phyloP scores from a whole-genome alignment of 768 basidiomycete genomes.

The Hemileccinum rubropunctum region DNA sequence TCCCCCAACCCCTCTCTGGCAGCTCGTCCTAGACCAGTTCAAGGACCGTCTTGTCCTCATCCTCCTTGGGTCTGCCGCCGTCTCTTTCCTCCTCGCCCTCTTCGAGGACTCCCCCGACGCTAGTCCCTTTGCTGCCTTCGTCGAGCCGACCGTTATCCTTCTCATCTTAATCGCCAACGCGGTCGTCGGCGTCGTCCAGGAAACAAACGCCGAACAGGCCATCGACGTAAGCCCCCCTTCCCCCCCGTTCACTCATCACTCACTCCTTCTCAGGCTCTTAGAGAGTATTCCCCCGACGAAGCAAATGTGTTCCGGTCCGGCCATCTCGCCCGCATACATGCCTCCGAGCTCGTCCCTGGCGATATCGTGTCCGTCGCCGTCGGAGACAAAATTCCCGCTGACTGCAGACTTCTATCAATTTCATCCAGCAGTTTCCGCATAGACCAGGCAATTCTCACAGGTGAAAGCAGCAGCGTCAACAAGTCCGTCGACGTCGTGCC shows the following conservation, averaged over 20 bases:
- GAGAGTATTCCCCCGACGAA: conserved; percentile 96
- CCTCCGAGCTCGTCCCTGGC: conserved; percentile 89
- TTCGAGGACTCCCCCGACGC: conserved; percentile 75
- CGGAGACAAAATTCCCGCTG: conserved; percentile 94
- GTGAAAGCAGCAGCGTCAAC: conserved; percentile 87
- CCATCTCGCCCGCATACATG: conserved; percentile 68
- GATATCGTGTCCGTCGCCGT: conserved; percentile 90
- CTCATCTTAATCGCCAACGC: conserved; percentile 96
- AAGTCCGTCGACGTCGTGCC: conserved; percentile 69
- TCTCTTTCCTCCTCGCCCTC: conserved; percentile 90
- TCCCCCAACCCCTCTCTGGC: conserved; percentile 86
- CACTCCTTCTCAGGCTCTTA: conserved; percentile 65
- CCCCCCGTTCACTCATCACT: not conserved
- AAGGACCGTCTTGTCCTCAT: conserved; percentile 98
- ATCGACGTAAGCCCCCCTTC: conserved; percentile 74
- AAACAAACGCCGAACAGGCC: conserved; percentile 93
- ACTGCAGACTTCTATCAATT: conserved; percentile 85
- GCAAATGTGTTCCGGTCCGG: conserved; percentile 85
- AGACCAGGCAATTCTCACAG: conserved; percentile 96
- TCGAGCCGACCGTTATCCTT: conserved; percentile 93
- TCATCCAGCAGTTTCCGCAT: conserved; percentile 92
- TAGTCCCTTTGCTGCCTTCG: conserved; percentile 78
- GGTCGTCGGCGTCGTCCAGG: conserved; percentile 96
- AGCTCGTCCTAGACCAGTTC: conserved; percentile 97
- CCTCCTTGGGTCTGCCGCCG: conserved; percentile 86